Percentiles rank a stretch among this genome's conserved stretches.
Evolutionary conservation across 805 yeast genomes (phyloP).

Genomic region (Debaryomyces prosopidis): DNA sequence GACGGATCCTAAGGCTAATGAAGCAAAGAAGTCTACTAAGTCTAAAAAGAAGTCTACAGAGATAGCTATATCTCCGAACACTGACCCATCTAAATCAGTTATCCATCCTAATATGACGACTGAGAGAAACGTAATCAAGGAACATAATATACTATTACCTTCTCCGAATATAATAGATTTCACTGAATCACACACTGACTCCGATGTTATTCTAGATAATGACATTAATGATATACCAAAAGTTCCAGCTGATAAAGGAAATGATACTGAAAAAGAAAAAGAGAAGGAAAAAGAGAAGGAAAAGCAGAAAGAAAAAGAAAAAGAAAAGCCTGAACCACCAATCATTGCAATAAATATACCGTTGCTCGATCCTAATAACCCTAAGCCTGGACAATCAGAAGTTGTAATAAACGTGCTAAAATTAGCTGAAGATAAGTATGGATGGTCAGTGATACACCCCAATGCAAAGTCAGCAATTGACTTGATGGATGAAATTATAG

Average conservation of each 20-base stretch:
- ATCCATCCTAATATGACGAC: conserved; percentile 18
- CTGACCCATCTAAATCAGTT: conserved; percentile 8
- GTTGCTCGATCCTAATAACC: conserved; percentile 44
- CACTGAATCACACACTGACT: not conserved
- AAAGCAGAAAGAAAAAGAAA: conserved; percentile 16
- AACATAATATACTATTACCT: conserved; percentile 15
- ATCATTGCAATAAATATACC: conserved; percentile 60
- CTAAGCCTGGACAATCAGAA: conserved; percentile 58
- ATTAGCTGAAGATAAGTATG: conserved; percentile 81
- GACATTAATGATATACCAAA: not conserved
- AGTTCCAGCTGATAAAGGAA: conserved; percentile 6
- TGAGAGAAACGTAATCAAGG: conserved; percentile 10
- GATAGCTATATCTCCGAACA: conserved; percentile 6
- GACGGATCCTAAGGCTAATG: conserved; percentile 1
- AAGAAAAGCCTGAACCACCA: conserved; percentile 34
- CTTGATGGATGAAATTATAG: conserved; percentile 40
- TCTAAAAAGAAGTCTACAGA: conserved; percentile 17
- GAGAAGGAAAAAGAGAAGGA: conserved; percentile 12
- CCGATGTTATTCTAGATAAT: not conserved
- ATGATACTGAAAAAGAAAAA: conserved; percentile 10
- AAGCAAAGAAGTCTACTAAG: conserved; percentile 9
- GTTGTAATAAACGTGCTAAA: conserved; percentile 70
- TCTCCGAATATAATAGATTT: conserved; percentile 23
- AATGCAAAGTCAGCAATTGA: conserved; percentile 59
- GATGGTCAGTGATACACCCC: conserved; percentile 72